Evolutionary conservation across 805 yeast genomes (phyloP), one percentile per base, ranked within the genome.

Genomic region (Kodamaea kaohsiungensis): DNA sequence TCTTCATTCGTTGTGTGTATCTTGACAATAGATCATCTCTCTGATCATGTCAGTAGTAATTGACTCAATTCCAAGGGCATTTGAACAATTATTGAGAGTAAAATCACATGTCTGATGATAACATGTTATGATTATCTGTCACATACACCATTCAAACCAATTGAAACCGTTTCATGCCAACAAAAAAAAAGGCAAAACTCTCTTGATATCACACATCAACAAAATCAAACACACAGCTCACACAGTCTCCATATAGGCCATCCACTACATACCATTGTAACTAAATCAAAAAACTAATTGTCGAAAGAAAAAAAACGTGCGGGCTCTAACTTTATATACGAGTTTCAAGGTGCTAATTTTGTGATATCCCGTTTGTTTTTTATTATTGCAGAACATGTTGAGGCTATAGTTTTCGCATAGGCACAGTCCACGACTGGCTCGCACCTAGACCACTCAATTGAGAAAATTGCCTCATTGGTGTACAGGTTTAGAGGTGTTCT

Each of bases 291-390:
- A 40, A 16, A 19, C 19, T 40, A 40, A 40, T 40, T 40, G 45
- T 40, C 45, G 45, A 40, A 40, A 40, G 45, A 40, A 40, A 40
- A 22, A 40, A 40, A 40, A 40, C 45, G 45, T 40, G 45, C 45
- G 45, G 45, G 25, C 45, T 19, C 45, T 40, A 40, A 40, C 25
- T 40, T 40, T 40, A 40, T 40, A 40, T 40, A 40, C 45, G 45
- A 40, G 19, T 19, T 40, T 40, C 35, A 30, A 9, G 35, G 35
- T 30, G 35, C 13, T 30, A 8, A 30, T 30, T 30, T 30, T 30
- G 35, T 30, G 35, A 3, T 12, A 9, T 30, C 35, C 35, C 35
- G 35, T 30, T 30, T 30, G 35, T 30, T 30, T 30, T 30, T 30
- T 30, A 30, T 30, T 30, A 12, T 30, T 30, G 35, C 35, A 30